Conservation (phyloP, 176 grass and related monocot genomes). For the Elymus sibiricus region DNA sequence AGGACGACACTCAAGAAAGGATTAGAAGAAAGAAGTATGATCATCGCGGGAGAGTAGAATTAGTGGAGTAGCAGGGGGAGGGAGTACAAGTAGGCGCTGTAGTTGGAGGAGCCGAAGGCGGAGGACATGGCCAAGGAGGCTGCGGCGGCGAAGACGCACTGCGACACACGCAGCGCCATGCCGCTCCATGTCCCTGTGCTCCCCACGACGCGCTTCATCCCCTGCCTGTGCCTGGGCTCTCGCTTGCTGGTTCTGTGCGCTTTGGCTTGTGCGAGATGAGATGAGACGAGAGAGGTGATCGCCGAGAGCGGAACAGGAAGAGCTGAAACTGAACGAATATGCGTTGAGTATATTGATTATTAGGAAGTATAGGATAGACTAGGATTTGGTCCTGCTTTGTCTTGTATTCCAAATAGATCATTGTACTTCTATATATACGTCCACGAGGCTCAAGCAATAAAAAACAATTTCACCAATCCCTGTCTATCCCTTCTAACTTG, state of each 20-base stretch:
- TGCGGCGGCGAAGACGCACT: conserved; percentile 53
- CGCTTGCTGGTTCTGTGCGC: neutral
- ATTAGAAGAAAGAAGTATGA: neutral
- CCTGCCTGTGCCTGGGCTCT: neutral
- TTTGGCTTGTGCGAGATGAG: too few relatives aligned
- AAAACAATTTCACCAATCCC: too few relatives aligned
- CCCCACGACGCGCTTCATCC: conserved; percentile 59
- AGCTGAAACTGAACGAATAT: too few relatives aligned
- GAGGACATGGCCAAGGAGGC: conserved; percentile 51
- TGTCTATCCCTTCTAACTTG: too few relatives aligned
- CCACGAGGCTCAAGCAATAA: too few relatives aligned
- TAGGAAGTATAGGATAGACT: too few relatives aligned
- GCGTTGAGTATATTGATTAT: too few relatives aligned
- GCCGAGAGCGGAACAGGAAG: too few relatives aligned
- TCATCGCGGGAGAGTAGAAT: neutral
- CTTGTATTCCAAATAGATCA: too few relatives aligned
- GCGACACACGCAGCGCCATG: conserved; percentile 54
- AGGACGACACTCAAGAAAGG: neutral
- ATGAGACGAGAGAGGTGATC: too few relatives aligned
- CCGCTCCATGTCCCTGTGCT: conserved; percentile 78
- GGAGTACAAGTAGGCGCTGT: conserved; percentile 61
- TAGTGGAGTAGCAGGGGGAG: neutral
- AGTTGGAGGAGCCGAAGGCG: conserved; percentile 53
- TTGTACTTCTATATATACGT: too few relatives aligned
- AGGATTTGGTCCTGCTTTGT: too few relatives aligned